Evolutionary conservation across 2,329 filamentous ascomycete genomes (phyloP).

Genomic region (Cytospora chrysosperma): DNA sequence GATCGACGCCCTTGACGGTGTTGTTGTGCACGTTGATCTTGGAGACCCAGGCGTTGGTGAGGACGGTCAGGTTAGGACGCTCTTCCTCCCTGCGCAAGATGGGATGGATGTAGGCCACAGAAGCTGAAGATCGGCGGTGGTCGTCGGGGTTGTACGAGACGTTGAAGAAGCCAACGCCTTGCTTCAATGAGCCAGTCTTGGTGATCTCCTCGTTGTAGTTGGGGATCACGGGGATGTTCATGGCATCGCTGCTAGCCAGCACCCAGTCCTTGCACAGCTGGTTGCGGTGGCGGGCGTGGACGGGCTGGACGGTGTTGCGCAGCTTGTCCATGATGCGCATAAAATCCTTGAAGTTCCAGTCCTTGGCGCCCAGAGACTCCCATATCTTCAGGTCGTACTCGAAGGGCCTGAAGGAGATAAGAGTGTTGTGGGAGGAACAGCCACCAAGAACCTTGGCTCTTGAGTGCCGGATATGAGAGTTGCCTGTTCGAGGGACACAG

Average conservation of each 20-base stretch:
- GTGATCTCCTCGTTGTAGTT: conserved; percentile 88
- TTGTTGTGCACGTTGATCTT: conserved; percentile 71
- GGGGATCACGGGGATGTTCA: conserved; percentile 76
- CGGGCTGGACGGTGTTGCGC: conserved; percentile 86
- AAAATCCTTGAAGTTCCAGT: conserved; percentile 85
- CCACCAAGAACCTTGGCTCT: conserved; percentile 89
- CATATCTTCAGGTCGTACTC: conserved; percentile 84
- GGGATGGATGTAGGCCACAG: conserved; percentile 89
- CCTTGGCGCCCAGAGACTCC: conserved; percentile 77
- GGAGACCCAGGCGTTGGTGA: conserved; percentile 86
- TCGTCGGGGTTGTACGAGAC: conserved; percentile 90
- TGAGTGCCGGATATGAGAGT: conserved; percentile 89
- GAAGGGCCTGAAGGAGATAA: conserved; percentile 90
- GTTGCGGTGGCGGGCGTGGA: conserved; percentile 82
- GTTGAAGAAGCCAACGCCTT: conserved; percentile 86
- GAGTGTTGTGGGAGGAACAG: conserved; percentile 90
- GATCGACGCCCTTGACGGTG: conserved; percentile 69
- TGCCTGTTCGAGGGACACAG: conserved; percentile 53
- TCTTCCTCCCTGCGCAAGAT: conserved; percentile 81
- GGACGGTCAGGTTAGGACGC: conserved; percentile 77
- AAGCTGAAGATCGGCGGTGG: conserved; percentile 79
- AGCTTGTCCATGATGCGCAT: conserved; percentile 79
- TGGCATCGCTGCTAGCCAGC: conserved; percentile 71
- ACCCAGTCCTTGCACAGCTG: conserved; percentile 93
- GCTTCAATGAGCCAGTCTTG: conserved; percentile 66